Percentiles rank a stretch among this genome's conserved stretches.
Evolutionary conservation across 2,329 filamentous ascomycete species (phyloP).

Genomic region (Alternaria burnsii): DNA sequence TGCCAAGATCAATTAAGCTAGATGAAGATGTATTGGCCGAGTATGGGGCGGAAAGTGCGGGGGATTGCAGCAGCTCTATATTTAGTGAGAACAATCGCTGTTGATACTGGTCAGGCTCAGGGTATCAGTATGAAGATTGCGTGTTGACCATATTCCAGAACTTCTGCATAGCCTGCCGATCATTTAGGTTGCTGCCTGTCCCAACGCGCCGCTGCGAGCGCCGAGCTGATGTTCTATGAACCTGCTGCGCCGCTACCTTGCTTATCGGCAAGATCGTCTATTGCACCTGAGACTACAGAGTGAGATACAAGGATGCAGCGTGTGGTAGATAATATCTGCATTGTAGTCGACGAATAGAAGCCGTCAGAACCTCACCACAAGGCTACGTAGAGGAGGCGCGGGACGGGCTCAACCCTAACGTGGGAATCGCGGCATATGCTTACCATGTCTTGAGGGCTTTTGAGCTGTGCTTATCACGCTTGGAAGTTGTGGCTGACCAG

Average conservation of each 20-base stretch:
- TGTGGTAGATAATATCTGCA: neutral
- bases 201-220: neutral
- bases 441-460: slow-evolving; percentile 4
- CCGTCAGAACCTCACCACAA: neutral
- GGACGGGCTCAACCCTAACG: slow-evolving; percentile 1
- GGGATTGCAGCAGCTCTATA: slow-evolving; percentile 3
- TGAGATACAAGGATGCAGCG: neutral
- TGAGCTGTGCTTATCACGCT: slow-evolving; percentile 7
- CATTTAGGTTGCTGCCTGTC: neutral
- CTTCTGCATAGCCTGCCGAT: slow-evolving; percentile 1
- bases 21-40: slow-evolving; percentile 10
- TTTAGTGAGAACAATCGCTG: neutral
- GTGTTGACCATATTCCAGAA: neutral
- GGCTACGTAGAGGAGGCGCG: neutral
- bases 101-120: neutral
- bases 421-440: slow-evolving; percentile 1
- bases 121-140: neutral
- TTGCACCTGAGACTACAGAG: neutral
- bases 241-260: slow-evolving; percentile 1
- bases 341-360: neutral
- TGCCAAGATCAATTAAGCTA: neutral
- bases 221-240: neutral
- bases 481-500: neutral
- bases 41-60: slow-evolving; percentile 12
- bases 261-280: neutral